Evolutionary conservation across 1,139 yeast species (phyloP).

Genomic region (Meyerozyma smithsonii): DNA sequence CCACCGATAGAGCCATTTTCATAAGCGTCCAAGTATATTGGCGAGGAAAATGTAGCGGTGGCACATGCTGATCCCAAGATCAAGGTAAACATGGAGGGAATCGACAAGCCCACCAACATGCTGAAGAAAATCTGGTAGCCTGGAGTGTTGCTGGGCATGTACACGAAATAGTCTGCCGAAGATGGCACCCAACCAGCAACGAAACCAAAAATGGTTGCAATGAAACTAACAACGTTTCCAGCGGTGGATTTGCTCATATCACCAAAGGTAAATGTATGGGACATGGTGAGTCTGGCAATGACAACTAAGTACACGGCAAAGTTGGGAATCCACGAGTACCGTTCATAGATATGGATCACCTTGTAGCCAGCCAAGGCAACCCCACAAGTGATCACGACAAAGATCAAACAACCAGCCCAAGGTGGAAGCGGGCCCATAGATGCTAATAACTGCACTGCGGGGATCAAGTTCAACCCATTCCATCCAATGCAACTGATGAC

Average conservation of each 20-base stretch:
- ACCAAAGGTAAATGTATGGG: conserved; percentile 21
- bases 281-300: conserved; percentile 21
- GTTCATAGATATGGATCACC: conserved; percentile 24
- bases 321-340: conserved; percentile 28
- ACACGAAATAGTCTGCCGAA: conserved; percentile 29
- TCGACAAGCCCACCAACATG: conserved; percentile 24
- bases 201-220: conserved; percentile 25
- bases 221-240: conserved; percentile 24
- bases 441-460: conserved; percentile 26
- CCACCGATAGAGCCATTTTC: conserved; percentile 25
- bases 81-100: conserved; percentile 23
- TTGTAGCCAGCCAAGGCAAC: conserved; percentile 27
- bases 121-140: conserved; percentile 22
- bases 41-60: conserved; percentile 17
- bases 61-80: conserved; percentile 29
- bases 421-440: conserved; percentile 26
- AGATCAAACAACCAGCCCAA: conserved; percentile 30
- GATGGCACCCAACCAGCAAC: conserved; percentile 29
- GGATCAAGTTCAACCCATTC: conserved; percentile 31
- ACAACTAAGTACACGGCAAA: conserved; percentile 22
- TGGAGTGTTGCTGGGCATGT: conserved; percentile 21
- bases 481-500: conserved; percentile 32
- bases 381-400: conserved; percentile 22
- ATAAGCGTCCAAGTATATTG: conserved; percentile 16
- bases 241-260: conserved; percentile 32